A percentile compares a stretch with the other conserved stretches of the same genome.
phyloP scores from a whole-genome alignment of 169 alveolate species.

The Plasmodium gaboni region DNA sequence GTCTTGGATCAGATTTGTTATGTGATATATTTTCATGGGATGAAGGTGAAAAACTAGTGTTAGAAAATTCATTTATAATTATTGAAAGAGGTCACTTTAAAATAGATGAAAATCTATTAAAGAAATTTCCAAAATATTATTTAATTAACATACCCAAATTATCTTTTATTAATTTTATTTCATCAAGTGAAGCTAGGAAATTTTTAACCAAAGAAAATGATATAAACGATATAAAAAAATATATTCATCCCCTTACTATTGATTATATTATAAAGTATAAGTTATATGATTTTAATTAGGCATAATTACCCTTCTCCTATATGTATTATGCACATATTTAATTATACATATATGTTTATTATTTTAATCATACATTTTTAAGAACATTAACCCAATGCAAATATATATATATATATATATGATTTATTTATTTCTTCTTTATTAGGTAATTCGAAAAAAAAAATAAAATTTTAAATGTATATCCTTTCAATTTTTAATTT shows the following conservation, averaged over 20 bases:
- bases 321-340: no score
- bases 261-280: conserved; percentile 45
- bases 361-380: no score
- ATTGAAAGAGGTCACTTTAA: conserved; percentile 63
- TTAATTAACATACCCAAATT: conserved; percentile 31
- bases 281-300: conserved; percentile 11
- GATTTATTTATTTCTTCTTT: no score
- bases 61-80: conserved; percentile 55
- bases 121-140: conserved; percentile 53
- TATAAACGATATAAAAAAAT: conserved; percentile 52
- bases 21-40: conserved; percentile 47
- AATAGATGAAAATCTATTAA: conserved; percentile 31
- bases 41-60: conserved; percentile 52
- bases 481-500: no score
- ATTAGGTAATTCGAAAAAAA: no score
- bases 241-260: conserved; percentile 26
- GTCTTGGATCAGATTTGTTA: conserved; percentile 51
- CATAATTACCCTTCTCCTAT: background rate
- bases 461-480: no score
- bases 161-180: conserved; percentile 65
- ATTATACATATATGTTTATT: no score
- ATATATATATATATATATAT: no score
- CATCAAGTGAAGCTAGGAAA: conserved; percentile 63
- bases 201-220: conserved; percentile 23
- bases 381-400: no score